Evolutionary conservation across 371 early-diverging fungal species (phyloP).

Genomic region (Apophysomyces sp.): DNA sequence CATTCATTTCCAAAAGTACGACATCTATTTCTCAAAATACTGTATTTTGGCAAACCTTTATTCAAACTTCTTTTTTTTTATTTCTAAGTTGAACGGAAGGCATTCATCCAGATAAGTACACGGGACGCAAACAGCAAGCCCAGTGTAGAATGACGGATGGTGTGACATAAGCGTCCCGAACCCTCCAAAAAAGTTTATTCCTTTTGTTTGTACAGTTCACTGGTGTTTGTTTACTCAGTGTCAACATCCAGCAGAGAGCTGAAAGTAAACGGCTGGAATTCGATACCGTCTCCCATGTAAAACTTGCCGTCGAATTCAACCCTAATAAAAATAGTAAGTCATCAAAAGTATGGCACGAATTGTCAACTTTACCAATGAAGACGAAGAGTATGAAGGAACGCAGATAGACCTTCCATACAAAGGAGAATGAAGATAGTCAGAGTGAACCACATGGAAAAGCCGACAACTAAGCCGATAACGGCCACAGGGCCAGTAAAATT

Average conservation of each 20-base stretch:
- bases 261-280: conserved; percentile 51
- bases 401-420: conserved; percentile 98
- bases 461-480: conserved; percentile 69
- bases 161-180: neutral
- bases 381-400: conserved; percentile 99
- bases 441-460: conserved; percentile 81
- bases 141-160: neutral
- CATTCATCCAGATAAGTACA: too few relatives aligned
- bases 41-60: too few relatives aligned
- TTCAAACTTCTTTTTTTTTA: too few relatives aligned
- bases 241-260: conserved; percentile 20
- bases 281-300: conserved; percentile 65
- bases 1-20: too few relatives aligned
- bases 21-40: too few relatives aligned
- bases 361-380: conserved; percentile 83
- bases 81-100: too few relatives aligned
- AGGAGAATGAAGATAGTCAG: conserved; percentile 89
- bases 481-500: conserved; percentile 49
- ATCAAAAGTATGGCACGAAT: neutral
- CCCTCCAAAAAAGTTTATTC: conserved; percentile 2
- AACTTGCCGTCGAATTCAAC: conserved; percentile 99
- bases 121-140: too few relatives aligned
- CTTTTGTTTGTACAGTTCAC: neutral
- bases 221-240: conserved; percentile 10
- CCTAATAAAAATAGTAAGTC: conserved; percentile 29